Evolutionary conservation across 345 rosid species (phyloP).

Genomic region (Xanthoceras sorbifolium): DNA sequence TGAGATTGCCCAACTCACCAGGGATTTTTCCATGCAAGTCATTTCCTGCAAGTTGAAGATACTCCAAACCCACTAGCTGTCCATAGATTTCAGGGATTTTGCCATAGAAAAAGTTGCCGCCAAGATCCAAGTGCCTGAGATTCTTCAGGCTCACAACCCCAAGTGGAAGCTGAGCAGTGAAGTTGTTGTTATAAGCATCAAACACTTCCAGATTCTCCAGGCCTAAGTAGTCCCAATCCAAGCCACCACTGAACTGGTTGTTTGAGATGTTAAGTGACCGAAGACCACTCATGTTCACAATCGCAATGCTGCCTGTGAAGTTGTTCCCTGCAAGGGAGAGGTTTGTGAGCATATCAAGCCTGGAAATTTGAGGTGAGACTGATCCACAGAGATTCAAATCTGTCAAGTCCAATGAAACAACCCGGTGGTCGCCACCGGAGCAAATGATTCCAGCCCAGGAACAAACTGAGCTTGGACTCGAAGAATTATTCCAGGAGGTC

Average conservation of each 20-base stretch:
- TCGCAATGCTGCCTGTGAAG: conserved; percentile 44
- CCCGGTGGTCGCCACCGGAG: conserved; percentile 43
- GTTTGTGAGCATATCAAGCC: conserved; percentile 47
- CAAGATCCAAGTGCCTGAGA: conserved; percentile 57
- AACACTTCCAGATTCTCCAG: conserved; percentile 43
- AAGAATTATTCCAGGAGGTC: conserved; percentile 46
- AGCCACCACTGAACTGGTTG: conserved; percentile 51
- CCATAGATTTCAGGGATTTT: conserved; percentile 53
- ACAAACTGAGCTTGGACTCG: conserved; percentile 54
- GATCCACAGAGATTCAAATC: conserved; percentile 52
- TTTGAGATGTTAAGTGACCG: conserved; percentile 53
- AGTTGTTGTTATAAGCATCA: conserved; percentile 58
- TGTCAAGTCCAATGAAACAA: conserved; percentile 57
- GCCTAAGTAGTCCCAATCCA: conserved; percentile 52
- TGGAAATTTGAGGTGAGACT: conserved; percentile 43
- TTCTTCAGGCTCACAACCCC: conserved; percentile 40
- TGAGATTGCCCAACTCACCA: conserved; percentile 55
- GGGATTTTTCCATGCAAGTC: conserved; percentile 60
- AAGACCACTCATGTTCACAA: conserved; percentile 44
- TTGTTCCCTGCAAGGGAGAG: conserved; percentile 65
- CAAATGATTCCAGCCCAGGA: conserved; percentile 62
- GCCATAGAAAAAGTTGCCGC: conserved; percentile 66
- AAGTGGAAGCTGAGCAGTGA: conserved; percentile 50
- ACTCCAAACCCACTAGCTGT: conserved; percentile 34
- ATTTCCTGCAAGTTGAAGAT: conserved; percentile 59